Evolutionary conservation across 1,284 basidiomycete species (phyloP), one percentile per base, ranked within the genome.

Genomic region (Thecaphora thlaspeos): DNA sequence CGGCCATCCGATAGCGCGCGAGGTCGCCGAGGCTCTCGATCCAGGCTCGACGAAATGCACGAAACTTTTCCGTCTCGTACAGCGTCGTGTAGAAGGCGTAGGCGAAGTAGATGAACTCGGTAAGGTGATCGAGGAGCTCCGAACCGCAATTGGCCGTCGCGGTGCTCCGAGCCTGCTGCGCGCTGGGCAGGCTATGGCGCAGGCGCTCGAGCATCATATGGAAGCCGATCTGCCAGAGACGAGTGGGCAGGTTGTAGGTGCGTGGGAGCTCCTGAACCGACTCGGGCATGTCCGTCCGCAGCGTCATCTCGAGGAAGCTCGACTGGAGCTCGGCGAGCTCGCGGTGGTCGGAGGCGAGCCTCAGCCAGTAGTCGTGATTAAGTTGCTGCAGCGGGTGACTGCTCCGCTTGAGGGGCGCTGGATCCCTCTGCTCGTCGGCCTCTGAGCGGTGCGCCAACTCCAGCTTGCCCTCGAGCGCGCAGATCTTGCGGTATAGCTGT

Each of bases 11-110:
- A 77, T 95, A 97, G 24, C 93, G 83, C 0, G 94, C 92, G 30
- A 99, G 83, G 79, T 97, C 93, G 22, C 94, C 94, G 14, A 98
- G 85, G 5, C 92, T 91, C 78, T 99, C 93, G 47, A 97, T 86
- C 92, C 94, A 98, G 1, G 87, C 86, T 1, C 85, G 82, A 53
- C 87, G 86, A 81, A 93, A 93, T 10, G 81, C 79, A 12, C 79
- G 79, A 47, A 96, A 84, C 2, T 81, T 83, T 18, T 85, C 85
- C 72, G 93, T 88, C 73, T 97, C 94, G 48, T 91, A 82, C 8
- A 98, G 83, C 41, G 87, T 86, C 0, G 91, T 88, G 80, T 97
- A 97, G 73, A 93, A 94, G 0, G 86, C 87, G 79, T 98, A 98
- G 0, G 93, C 89, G 69, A 90, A 94, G 73, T 93, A 92, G 46